Evolutionary conservation across 441 rosid species (phyloP).

Genomic region (Adansonia rubrostipa): DNA sequence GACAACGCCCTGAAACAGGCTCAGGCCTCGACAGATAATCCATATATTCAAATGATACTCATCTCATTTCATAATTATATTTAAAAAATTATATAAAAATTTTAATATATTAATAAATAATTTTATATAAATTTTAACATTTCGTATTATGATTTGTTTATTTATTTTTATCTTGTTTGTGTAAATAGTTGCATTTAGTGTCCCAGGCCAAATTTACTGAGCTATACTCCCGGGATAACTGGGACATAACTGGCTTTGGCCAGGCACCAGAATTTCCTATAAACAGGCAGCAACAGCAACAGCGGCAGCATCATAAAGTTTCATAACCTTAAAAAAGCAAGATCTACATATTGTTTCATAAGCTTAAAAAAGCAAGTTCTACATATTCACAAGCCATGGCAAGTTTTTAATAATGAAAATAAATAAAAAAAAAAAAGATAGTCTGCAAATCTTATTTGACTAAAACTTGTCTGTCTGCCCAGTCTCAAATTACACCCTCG

Average conservation of each 20-base stretch:
- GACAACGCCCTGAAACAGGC: background rate
- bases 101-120: too few species aligned
- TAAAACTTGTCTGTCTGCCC: conserved; percentile 19
- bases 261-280: too few species aligned
- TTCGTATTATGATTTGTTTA: too few species aligned
- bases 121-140: too few species aligned
- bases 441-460: conserved; percentile 20
- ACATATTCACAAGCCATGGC: conserved; percentile 22
- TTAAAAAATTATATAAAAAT: too few species aligned
- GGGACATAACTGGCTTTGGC: background rate
- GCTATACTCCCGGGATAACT: background rate
- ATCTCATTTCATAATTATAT: too few species aligned
- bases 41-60: too few species aligned
- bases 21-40: too few species aligned
- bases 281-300: too few species aligned
- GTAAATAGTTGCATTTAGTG: background rate
- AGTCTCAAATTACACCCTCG: conserved; percentile 21
- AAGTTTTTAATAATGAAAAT: background rate
- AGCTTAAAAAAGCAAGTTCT: background rate
- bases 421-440: background rate
- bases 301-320: too few species aligned
- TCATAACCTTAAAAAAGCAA: too few species aligned
- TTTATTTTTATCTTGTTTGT: too few species aligned
- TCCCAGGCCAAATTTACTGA: background rate
- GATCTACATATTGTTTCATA: background rate